Conservation (phyloP, 2,329 filamentous ascomycete genomes). For the Fusarium sambucinum region DNA sequence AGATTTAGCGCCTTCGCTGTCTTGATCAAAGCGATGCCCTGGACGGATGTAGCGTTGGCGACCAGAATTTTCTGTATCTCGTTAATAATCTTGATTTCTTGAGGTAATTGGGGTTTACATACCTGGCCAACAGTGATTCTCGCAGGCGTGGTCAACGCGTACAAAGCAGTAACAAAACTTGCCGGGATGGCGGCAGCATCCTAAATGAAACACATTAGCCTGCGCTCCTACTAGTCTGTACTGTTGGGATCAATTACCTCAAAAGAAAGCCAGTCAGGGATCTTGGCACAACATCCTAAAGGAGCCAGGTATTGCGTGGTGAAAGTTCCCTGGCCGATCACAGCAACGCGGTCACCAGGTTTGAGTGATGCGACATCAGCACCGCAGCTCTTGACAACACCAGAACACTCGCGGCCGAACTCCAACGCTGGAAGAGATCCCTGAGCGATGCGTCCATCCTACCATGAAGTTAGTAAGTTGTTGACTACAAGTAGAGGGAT, state of each 20-base stretch:
- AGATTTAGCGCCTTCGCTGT: constrained; percentile 36
- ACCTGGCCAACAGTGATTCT: constrained; percentile 34
- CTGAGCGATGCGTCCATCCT: constrained; percentile 38
- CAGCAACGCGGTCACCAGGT: constrained; percentile 37
- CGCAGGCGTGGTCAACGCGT: constrained; percentile 27
- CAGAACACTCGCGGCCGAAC: constrained; percentile 43
- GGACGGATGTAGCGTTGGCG: constrained; percentile 32
- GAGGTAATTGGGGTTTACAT: neutral
- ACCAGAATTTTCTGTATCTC: constrained; percentile 36
- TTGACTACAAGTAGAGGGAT: neutral
- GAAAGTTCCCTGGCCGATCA: constrained; percentile 43
- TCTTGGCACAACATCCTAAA: constrained; percentile 32
- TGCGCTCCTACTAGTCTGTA: neutral
- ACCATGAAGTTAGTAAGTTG: constrained; percentile 8
- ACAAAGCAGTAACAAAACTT: constrained; percentile 39
- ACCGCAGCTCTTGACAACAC: constrained; percentile 30
- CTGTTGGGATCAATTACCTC: constrained; percentile 21
- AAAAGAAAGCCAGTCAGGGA: constrained; percentile 43
- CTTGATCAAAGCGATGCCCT: constrained; percentile 42
- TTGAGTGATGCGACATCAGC: constrained; percentile 25
- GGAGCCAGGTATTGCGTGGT: constrained; percentile 37
- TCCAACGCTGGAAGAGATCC: constrained; percentile 36
- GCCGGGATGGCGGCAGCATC: constrained; percentile 38
- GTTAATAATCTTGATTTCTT: neutral
- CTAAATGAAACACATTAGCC: constrained; percentile 14